phyloP scores from a whole-genome alignment of 331 rosid species.

The Malus hybrid region DNA sequence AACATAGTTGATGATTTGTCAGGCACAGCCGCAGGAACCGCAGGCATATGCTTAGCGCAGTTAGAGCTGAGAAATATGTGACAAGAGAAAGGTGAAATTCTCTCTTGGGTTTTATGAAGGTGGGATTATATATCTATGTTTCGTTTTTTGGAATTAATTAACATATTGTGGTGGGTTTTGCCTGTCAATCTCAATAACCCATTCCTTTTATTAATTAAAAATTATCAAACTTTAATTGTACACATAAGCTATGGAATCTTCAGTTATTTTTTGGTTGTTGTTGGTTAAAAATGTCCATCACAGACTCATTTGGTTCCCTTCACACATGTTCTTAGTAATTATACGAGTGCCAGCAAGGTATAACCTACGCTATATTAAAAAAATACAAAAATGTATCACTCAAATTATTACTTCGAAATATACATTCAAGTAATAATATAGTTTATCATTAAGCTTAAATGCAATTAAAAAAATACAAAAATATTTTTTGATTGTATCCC shows the following conservation, averaged over 20 bases:
- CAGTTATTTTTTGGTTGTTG: not conserved
- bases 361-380: not conserved
- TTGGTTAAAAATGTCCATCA: conserved; percentile 13
- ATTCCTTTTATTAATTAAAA: not conserved
- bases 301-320: not conserved
- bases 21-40: not conserved
- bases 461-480: too few species aligned
- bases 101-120: conserved; percentile 43
- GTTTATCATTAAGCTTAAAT: too few species aligned
- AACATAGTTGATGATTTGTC: conserved; percentile 15
- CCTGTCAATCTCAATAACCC: conserved; percentile 46
- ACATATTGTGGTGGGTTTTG: conserved; percentile 48
- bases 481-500: too few species aligned
- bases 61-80: conserved; percentile 16
- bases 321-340: not conserved
- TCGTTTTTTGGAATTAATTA: conserved; percentile 11
- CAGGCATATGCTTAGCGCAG: not conserved
- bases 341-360: not conserved
- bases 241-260: conserved; percentile 35
- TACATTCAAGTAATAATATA: too few species aligned
- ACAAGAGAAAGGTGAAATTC: conserved; percentile 44
- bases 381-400: not conserved
- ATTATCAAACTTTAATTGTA: not conserved
- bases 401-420: too few species aligned
- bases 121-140: conserved; percentile 27